Base-by-base conservation (phyloP, 2,329 filamentous ascomycete genomes). In the Zarea fungicola region DNA sequence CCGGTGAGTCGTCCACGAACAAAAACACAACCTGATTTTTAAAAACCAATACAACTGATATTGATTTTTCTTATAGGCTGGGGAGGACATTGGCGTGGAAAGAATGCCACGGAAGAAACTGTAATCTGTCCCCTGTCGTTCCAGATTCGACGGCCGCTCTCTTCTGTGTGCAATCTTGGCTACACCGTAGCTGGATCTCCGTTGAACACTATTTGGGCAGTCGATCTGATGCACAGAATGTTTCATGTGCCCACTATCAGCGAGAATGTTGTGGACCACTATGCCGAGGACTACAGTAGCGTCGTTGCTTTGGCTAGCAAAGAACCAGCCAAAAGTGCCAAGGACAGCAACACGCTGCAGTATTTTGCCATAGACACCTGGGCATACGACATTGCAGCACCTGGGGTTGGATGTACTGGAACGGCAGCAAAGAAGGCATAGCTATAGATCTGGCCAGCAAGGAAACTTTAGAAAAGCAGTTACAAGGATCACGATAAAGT, bases 341-440 rank as follows among this genome's bases (percentile, higher is more conserved):
- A 74, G 23, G 83, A 87, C 64, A 82, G 76, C 26, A 75, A 85
- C 54, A 74, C 76, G 0, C 69, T 87, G 35, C 80, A 85, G 64
- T 84, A 83, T 63, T 87, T 88, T 60, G 83, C 84, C 5, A 74
- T 85, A 6, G 81, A 86, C 51, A 80, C 72, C 1, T 87, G 83
- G 62, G 83, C 82, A 0, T 80, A 76, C 54, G 83, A 87, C 52
- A 73, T 87, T 56, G 78, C 78, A 7, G 68, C 79, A 5, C 83
- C 83, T 0, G 82, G 83, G 0, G 71, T 75, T 23, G 83, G 83
- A 0, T 87, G 83, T 60, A 62, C 75, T 0, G 81, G 82, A 3
- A 68, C 68, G 54, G 34, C 47, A 16, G 39, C 51, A 14, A 34
- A 47, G 40, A 42, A 54, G 19, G 7, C 43, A 10, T 39, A 52